These are phyloP conservation scores for Hypomontagnella monticulosa DNA, from an alignment of 495 filamentous ascomycete species.

Conservation along the genomic window DNA sequence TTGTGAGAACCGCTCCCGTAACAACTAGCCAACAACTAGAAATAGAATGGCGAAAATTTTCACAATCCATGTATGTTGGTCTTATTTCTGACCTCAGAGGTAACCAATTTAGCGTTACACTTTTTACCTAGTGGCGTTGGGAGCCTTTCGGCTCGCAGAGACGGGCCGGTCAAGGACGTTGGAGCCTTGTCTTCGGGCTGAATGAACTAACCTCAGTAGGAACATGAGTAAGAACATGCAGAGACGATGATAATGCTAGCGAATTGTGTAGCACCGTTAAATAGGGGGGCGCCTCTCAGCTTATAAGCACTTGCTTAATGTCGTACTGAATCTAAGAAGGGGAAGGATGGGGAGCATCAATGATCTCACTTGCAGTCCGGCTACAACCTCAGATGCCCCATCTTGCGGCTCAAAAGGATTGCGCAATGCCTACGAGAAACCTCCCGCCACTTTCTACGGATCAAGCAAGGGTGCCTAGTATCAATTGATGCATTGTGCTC, in stretches of 20 bases:
- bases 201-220: not conserved
- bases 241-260: not conserved
- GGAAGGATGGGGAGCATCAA: conserved; percentile 6
- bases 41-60: not conserved
- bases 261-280: conserved; percentile 8
- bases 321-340: conserved; percentile 12
- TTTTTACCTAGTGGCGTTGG: not conserved
- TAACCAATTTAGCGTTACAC: conserved; percentile 1
- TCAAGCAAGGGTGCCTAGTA: not conserved
- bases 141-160: not conserved
- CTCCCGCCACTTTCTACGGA: not conserved
- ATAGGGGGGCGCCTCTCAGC: not conserved
- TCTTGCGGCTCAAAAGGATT: conserved; percentile 32
- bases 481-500: not conserved
- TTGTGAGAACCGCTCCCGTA: not conserved
- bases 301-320: conserved; percentile 13
- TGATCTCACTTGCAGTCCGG: conserved; percentile 20
- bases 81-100: not conserved
- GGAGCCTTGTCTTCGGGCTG: not conserved
- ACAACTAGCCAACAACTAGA: not conserved
- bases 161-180: conserved; percentile 6
- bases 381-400: conserved; percentile 15
- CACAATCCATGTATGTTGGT: not conserved
- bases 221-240: conserved; percentile 3
- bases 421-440: not conserved